These are phyloP conservation scores for Globisporangium spinosum DNA, from an alignment of 352 stramenopile genomes.

Conservation along the genomic window DNA sequence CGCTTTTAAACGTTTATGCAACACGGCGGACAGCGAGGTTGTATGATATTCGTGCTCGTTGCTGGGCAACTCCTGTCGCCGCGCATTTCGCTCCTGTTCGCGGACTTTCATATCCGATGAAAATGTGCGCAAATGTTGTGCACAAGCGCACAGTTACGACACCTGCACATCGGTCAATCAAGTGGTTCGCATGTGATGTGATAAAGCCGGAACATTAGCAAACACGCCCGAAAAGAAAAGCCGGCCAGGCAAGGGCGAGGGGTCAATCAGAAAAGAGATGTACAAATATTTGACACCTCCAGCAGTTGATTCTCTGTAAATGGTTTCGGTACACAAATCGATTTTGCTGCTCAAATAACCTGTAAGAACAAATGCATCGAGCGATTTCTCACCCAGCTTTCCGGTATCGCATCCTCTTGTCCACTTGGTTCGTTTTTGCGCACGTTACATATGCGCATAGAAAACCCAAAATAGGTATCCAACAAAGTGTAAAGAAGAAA, in stretches of 20 bases:
- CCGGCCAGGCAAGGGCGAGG: neutral
- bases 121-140: neutral
- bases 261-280: neutral
- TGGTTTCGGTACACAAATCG: neutral
- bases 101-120: neutral
- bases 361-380: neutral
- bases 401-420: neutral
- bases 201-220: constrained; percentile 18
- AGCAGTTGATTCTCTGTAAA: neutral
- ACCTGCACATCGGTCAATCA: constrained; percentile 1
- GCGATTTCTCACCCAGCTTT: neutral
- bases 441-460: neutral
- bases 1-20: neutral
- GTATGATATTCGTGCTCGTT: neutral
- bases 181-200: neutral
- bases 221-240: constrained; percentile 5
- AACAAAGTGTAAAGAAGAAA: neutral
- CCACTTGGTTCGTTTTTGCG: neutral
- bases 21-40: neutral
- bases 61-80: neutral
- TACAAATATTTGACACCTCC: neutral
- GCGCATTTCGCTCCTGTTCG: neutral
- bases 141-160: neutral
- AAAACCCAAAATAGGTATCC: constrained; percentile 1
- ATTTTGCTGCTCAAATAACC: neutral